Percentiles rank a stretch among this genome's conserved stretches.
phyloP scores from a whole-genome alignment of 1,139 yeast genomes.

The Saccharomycopsis hybrid region DNA sequence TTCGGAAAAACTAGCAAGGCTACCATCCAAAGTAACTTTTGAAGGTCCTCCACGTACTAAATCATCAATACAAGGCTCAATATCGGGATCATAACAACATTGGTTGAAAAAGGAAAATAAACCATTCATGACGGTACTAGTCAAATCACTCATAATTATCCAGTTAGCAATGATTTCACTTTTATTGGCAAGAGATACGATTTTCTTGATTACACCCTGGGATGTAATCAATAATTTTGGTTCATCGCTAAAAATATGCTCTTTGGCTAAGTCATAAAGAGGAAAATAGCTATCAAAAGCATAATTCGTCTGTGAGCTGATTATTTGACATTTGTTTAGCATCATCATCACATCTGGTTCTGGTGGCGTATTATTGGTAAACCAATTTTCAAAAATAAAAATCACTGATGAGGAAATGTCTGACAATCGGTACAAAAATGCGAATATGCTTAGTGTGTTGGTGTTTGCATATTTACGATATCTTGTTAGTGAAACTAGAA shows the following conservation, averaged over 20 bases:
- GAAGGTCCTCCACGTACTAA: not conserved
- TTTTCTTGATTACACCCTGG: conserved; percentile 4
- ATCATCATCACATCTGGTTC: not conserved
- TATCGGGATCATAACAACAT: conserved; percentile 2
- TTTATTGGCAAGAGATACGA: conserved; percentile 1
- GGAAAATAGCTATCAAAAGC: conserved; percentile 2
- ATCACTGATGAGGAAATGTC: not conserved
- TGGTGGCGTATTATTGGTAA: conserved; percentile 1
- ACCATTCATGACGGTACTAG: not conserved
- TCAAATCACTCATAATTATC: not conserved
- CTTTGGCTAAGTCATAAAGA: conserved; percentile 5
- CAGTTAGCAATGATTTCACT: not conserved
- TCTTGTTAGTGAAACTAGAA: not conserved
- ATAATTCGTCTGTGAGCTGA: not conserved
- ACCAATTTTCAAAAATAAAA: conserved; percentile 7
- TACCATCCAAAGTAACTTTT: not conserved
- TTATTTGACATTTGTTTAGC: not conserved
- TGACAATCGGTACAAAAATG: conserved; percentile 2
- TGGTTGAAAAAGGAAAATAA: conserved; percentile 1
- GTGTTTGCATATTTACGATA: conserved; percentile 1
- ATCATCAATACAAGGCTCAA: not conserved
- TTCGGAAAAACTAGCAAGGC: conserved; percentile 1
- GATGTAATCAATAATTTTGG: not conserved
- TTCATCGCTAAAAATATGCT: conserved; percentile 4
- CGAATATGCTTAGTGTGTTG: not conserved